phyloP scores from a whole-genome alignment of 1,284 basidiomycete species.

The Lignosus rhinocerotis region DNA sequence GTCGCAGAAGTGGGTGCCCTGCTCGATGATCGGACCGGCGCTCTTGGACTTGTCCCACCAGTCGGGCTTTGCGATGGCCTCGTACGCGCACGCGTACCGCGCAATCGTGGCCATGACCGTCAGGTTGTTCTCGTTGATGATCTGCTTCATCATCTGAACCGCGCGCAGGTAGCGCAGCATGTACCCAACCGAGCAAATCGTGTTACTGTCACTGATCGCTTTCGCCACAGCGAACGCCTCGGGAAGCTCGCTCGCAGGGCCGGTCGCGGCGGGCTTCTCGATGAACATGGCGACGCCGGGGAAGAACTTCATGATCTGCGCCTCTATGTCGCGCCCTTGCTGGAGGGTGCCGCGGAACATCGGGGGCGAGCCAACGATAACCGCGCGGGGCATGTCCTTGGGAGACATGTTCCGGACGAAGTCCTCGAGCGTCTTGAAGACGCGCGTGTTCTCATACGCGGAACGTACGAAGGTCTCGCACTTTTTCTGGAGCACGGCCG shows the following conservation, averaged over 20 bases:
- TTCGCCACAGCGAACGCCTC: slow-evolving; percentile 71
- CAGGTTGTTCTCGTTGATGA: slow-evolving; percentile 92
- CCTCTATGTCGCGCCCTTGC: slow-evolving; percentile 85
- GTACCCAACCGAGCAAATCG: slow-evolving; percentile 90
- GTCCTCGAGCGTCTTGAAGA: slow-evolving; percentile 88
- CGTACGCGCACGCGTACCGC: slow-evolving; percentile 93
- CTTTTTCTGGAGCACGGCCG: slow-evolving; percentile 84
- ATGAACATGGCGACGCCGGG: slow-evolving; percentile 91
- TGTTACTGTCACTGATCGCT: slow-evolving; percentile 65
- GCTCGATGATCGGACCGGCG: slow-evolving; percentile 92
- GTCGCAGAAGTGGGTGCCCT: slow-evolving; percentile 92
- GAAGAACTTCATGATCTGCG: slow-evolving; percentile 88
- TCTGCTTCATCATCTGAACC: slow-evolving; percentile 97
- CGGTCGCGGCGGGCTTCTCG: slow-evolving; percentile 93
- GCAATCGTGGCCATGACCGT: slow-evolving; percentile 98
- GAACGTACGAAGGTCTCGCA: slow-evolving; percentile 91
- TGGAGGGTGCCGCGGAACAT: slow-evolving; percentile 86
- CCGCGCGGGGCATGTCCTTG: slow-evolving; percentile 65
- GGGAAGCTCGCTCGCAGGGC: slow-evolving; percentile 68
- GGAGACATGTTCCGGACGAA: slow-evolving; percentile 73
- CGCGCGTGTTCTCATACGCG: slow-evolving; percentile 89
- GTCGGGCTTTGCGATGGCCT: slow-evolving; percentile 86
- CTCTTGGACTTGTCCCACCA: slow-evolving; percentile 98
- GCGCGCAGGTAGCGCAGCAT: slow-evolving; percentile 95
- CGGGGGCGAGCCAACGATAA: slow-evolving; percentile 92